Evolutionary conservation across 345 rosid genomes (phyloP).

Genomic region (Dimocarpus longan): DNA sequence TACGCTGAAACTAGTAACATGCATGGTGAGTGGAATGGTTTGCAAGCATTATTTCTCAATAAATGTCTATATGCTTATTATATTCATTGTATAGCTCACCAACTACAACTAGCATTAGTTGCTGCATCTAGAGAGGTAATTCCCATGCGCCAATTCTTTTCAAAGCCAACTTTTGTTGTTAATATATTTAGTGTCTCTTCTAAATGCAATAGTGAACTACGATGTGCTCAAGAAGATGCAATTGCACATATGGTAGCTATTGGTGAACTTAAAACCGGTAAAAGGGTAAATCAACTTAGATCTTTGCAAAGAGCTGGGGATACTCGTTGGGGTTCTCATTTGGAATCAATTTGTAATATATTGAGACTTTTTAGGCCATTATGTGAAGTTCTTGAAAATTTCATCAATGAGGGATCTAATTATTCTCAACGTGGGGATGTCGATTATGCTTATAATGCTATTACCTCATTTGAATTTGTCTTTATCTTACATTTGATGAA

Average conservation of each 20-base stretch:
- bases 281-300: constrained; percentile 3
- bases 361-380: not conserved
- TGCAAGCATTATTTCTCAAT: not conserved
- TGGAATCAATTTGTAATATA: not conserved
- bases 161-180: too few relatives aligned
- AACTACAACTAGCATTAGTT: too few relatives aligned
- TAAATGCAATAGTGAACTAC: too few relatives aligned
- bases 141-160: too few relatives aligned
- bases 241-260: too few relatives aligned
- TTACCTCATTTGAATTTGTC: too few relatives aligned
- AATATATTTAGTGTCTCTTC: too few relatives aligned
- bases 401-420: not conserved
- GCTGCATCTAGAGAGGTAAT: too few relatives aligned
- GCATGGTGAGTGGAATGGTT: not conserved
- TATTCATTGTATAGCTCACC: too few relatives aligned
- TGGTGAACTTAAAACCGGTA: constrained; percentile 6
- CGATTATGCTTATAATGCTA: too few relatives aligned
- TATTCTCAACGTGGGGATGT: constrained; percentile 16
- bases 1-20: not conserved
- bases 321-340: constrained; percentile 16
- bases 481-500: too few relatives aligned
- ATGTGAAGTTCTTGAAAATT: not conserved
- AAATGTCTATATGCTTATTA: not conserved
- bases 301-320: constrained; percentile 13
- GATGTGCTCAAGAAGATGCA: too few relatives aligned